Conservation (phyloP, 805 yeast species). For the Sugiyamaella floridensis region DNA sequence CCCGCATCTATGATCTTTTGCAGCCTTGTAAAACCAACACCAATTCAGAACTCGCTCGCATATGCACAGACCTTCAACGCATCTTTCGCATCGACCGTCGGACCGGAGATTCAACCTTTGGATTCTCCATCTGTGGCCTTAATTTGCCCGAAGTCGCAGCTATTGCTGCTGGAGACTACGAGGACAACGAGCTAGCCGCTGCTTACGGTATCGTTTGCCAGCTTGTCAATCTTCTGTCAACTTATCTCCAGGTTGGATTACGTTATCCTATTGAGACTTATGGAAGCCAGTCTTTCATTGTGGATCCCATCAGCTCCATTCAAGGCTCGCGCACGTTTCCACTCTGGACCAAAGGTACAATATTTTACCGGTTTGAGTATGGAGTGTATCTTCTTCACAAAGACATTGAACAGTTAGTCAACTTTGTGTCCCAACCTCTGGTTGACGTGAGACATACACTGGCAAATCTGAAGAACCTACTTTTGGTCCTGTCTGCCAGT, state of each 20-base stretch:
- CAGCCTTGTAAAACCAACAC: neutral
- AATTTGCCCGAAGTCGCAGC: conserved; percentile 26
- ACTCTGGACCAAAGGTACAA: conserved; percentile 41
- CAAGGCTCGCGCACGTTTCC: conserved; percentile 40
- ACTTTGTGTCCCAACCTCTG: conserved; percentile 26
- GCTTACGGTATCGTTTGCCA: conserved; percentile 45
- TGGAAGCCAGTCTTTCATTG: conserved; percentile 44
- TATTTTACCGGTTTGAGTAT: conserved; percentile 43
- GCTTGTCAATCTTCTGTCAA: conserved; percentile 35
- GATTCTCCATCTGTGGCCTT: conserved; percentile 32
- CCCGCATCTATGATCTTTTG: neutral
- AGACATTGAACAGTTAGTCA: conserved; percentile 41
- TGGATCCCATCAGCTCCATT: conserved; percentile 41
- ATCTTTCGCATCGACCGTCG: conserved; percentile 21
- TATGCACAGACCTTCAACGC: conserved; percentile 24
- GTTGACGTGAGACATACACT: conserved; percentile 32
- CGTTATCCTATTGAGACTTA: conserved; percentile 44
- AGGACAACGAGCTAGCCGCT: conserved; percentile 40
- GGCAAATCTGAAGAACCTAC: conserved; percentile 32
- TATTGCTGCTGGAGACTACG: conserved; percentile 22
- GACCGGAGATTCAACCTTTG: conserved; percentile 14
- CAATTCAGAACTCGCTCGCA: conserved; percentile 22
- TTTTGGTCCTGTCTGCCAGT: conserved; percentile 24
- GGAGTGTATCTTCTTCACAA: conserved; percentile 42
- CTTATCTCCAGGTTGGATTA: conserved; percentile 39